Conservation (phyloP, 768 basidiomycete species). For the Naganishia kalamii region DNA sequence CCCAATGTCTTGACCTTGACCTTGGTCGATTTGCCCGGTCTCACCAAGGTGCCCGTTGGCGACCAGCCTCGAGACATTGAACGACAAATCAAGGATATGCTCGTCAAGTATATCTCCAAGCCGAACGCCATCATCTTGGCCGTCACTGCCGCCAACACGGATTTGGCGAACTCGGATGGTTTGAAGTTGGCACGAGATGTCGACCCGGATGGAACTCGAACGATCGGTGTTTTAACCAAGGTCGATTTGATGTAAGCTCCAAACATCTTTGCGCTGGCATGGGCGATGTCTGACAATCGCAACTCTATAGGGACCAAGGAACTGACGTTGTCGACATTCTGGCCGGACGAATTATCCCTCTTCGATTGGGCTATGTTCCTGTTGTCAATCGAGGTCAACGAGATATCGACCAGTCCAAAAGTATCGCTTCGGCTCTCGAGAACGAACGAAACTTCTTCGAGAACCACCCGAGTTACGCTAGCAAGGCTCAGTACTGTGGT, state of each 20-base stretch:
- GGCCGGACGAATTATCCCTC: conserved; percentile 90
- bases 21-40: conserved; percentile 91
- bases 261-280: neutral
- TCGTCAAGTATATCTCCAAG: conserved; percentile 88
- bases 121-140: conserved; percentile 94
- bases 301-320: conserved; percentile 74
- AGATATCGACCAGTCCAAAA: conserved; percentile 84
- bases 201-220: conserved; percentile 91
- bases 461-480: conserved; percentile 83
- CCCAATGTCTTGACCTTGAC: conserved; percentile 96
- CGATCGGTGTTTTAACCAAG: conserved; percentile 97
- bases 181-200: conserved; percentile 92
- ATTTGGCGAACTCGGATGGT: conserved; percentile 98
- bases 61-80: conserved; percentile 97
- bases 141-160: conserved; percentile 89
- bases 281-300: neutral
- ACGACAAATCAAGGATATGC: conserved; percentile 94
- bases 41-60: conserved; percentile 88
- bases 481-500: conserved; percentile 92
- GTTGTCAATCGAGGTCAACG: conserved; percentile 98
- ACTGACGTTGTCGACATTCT: conserved; percentile 99
- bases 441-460: conserved; percentile 90
- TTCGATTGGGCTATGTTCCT: conserved; percentile 93
- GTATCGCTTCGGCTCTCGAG: conserved; percentile 79
- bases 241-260: conserved; percentile 86